Evolutionary conservation across 768 basidiomycete genomes (phyloP).

Genomic region (Suillus decipiens): DNA sequence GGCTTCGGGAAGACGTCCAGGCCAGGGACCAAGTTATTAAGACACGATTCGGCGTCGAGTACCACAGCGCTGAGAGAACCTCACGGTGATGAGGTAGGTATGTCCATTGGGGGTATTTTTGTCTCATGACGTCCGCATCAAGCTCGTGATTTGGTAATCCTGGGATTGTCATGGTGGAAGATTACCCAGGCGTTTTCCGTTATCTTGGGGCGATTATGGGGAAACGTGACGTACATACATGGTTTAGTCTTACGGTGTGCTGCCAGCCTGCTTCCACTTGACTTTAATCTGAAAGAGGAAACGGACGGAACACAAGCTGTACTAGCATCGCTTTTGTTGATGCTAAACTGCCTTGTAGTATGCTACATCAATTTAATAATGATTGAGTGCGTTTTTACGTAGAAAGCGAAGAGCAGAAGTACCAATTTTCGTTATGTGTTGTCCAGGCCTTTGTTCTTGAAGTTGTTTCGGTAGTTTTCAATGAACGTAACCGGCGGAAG

Average conservation of each 20-base stretch:
- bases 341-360: not conserved
- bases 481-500: conserved; percentile 5
- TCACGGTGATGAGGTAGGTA: not conserved
- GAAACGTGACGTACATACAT: not conserved
- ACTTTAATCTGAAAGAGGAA: not conserved
- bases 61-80: not conserved
- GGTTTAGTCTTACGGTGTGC: too few species aligned
- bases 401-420: not conserved
- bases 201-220: not conserved
- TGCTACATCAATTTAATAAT: not conserved
- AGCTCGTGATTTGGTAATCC: not conserved
- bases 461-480: not conserved
- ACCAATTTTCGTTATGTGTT: not conserved
- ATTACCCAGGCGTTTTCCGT: not conserved
- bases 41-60: not conserved
- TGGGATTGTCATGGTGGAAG: not conserved
- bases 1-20: not conserved
- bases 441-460: not conserved
- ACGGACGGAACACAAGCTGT: not conserved
- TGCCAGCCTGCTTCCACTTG: not conserved
- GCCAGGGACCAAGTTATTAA: not conserved
- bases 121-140: not conserved
- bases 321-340: not conserved
- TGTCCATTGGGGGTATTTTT: not conserved
- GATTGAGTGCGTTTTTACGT: not conserved